phyloP scores from a whole-genome alignment of 768 basidiomycete species.

The Polyporus arcularius region DNA sequence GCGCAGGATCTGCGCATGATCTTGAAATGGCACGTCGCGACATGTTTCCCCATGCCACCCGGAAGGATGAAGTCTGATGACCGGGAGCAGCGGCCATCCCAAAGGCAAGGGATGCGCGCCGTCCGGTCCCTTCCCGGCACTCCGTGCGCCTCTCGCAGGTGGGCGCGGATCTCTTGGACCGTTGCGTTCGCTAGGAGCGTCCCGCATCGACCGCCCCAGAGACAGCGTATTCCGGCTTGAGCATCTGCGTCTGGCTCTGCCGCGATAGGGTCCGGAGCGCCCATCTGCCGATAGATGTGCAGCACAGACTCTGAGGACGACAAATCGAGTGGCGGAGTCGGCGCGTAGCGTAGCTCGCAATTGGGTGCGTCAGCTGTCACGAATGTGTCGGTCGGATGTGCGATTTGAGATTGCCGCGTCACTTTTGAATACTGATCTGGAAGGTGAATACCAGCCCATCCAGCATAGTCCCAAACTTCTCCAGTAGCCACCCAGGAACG shows the following conservation, averaged over 20 bases:
- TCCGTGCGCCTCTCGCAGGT: neutral
- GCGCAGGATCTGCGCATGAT: neutral
- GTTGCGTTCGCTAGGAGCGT: neutral
- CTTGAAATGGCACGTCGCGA: constrained; percentile 4
- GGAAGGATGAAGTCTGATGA: neutral
- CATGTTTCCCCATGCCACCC: constrained; percentile 2
- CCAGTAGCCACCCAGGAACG: too few relatives aligned
- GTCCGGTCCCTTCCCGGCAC: neutral
- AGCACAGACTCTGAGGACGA: too few relatives aligned
- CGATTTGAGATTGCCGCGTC: too few relatives aligned
- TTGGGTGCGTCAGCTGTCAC: too few relatives aligned
- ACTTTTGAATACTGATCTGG: too few relatives aligned
- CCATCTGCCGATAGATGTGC: too few relatives aligned
- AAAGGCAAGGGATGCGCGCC: neutral
- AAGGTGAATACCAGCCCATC: too few relatives aligned
- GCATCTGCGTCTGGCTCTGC: neutral
- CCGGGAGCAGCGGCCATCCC: neutral
- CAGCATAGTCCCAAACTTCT: too few relatives aligned
- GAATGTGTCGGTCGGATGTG: too few relatives aligned
- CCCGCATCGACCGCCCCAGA: neutral
- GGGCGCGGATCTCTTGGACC: neutral
- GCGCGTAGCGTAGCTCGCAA: too few relatives aligned
- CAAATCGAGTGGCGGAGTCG: too few relatives aligned
- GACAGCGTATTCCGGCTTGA: neutral
- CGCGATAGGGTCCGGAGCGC: too few relatives aligned